A percentile compares a stretch with the other conserved stretches of the same genome.
Conservation (phyloP, 768 basidiomycete species). For the Paxillus involutus region DNA sequence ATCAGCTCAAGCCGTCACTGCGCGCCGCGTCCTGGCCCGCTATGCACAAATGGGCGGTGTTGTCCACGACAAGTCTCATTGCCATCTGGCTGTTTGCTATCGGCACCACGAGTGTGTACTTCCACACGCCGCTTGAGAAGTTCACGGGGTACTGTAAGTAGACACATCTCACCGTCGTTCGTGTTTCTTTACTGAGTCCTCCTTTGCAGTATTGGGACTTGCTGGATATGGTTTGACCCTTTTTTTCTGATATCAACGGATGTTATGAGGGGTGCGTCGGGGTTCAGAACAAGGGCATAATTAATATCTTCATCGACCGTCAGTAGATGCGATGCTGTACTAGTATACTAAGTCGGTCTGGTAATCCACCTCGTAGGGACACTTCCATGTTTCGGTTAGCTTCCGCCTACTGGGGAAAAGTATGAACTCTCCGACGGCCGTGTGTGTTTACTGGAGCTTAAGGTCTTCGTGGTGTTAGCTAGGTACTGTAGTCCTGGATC, state of each 20-base stretch:
- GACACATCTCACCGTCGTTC: background rate
- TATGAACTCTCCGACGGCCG: too few species aligned
- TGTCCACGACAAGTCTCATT: conserved; percentile 47
- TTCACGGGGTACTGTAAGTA: conserved; percentile 78
- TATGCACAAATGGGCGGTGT: conserved; percentile 49
- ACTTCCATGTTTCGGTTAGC: too few species aligned
- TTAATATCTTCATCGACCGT: too few species aligned
- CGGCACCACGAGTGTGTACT: conserved; percentile 84
- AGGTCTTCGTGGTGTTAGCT: too few species aligned
- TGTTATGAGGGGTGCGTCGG: background rate
- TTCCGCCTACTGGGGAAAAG: too few species aligned
- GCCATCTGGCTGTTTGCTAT: conserved; percentile 71
- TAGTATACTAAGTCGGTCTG: too few species aligned
- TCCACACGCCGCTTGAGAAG: conserved; percentile 89
- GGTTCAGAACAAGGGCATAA: background rate
- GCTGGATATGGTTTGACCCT: conserved; percentile 34
- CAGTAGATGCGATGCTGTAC: too few species aligned
- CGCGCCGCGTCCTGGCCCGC: conserved; percentile 38
- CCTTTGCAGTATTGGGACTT: conserved; percentile 37
- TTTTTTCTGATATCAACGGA: conserved; percentile 8
- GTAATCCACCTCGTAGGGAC: too few species aligned
- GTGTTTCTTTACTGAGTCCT: conserved; percentile 1
- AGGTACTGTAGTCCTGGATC: too few species aligned
- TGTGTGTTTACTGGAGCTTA: too few species aligned
- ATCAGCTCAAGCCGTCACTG: conserved; percentile 67